A percentile compares a stretch with the other conserved stretches of the same genome.
phyloP scores from a whole-genome alignment of 106 monocot species.

The Vanilla planifolia region DNA sequence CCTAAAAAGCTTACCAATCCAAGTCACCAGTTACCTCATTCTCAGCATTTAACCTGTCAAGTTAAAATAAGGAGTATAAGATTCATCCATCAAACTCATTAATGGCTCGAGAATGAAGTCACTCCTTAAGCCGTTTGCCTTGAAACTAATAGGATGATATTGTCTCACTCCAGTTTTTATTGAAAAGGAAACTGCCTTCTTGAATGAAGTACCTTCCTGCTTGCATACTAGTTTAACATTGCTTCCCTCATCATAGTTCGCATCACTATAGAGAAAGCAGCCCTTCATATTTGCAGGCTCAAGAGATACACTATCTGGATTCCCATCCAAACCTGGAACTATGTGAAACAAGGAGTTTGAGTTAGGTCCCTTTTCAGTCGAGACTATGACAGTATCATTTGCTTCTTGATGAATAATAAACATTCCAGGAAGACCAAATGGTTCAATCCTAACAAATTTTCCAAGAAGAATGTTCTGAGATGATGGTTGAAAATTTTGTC shows the following conservation, averaged over 20 bases:
- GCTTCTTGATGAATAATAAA: conserved; percentile 39
- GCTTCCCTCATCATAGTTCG: conserved; percentile 9
- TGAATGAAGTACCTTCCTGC: background rate
- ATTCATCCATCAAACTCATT: conserved; percentile 48
- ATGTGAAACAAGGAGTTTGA: conserved; percentile 30
- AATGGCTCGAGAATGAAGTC: conserved; percentile 51
- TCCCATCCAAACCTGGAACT: conserved; percentile 51
- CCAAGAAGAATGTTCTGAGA: background rate
- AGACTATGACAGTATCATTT: conserved; percentile 19
- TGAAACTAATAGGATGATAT: conserved; percentile 64
- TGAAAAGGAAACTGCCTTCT: conserved; percentile 34
- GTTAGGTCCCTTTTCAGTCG: conserved; percentile 2
- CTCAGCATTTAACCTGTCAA: background rate
- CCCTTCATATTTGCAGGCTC: conserved; percentile 37
- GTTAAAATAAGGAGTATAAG: conserved; percentile 55
- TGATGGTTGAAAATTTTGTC: background rate
- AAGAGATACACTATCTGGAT: conserved; percentile 33
- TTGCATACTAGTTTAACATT: conserved; percentile 29
- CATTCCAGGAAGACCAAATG: conserved; percentile 72
- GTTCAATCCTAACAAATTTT: conserved; percentile 43
- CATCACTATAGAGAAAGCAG: conserved; percentile 49
- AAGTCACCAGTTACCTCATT: too few species aligned
- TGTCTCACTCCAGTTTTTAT: conserved; percentile 18
- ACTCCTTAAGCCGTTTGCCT: conserved; percentile 32
- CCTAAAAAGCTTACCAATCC: too few species aligned